Evolutionary conservation across 495 filamentous ascomycete genomes (phyloP).

Genomic region (Penicillium canescens): DNA sequence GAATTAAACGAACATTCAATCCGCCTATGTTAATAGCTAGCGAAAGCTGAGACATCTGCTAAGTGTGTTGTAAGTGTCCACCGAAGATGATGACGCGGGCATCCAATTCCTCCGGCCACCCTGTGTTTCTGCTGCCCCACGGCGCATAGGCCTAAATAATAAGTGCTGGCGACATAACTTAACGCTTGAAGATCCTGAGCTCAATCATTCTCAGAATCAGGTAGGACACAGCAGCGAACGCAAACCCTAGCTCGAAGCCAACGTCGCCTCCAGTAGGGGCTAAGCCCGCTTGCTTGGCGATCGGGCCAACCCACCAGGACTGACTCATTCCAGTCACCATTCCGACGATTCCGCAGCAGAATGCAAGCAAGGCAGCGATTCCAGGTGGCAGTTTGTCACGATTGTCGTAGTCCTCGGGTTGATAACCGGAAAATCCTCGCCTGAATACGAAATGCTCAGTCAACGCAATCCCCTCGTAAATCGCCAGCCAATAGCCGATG

Average conservation of each 20-base stretch:
- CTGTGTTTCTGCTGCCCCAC: too few species aligned
- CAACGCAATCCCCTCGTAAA: constrained; percentile 50
- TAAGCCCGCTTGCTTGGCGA: constrained; percentile 37
- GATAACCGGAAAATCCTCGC: constrained; percentile 33
- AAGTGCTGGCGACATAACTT: neutral
- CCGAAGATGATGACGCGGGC: too few species aligned
- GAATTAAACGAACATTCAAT: too few species aligned
- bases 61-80: too few species aligned
- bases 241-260: constrained; percentile 58
- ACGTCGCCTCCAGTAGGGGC: constrained; percentile 51
- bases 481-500: constrained; percentile 58
- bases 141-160: too few species aligned
- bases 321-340: constrained; percentile 57
- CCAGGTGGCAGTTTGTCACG: constrained; percentile 46
- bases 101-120: too few species aligned
- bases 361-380: constrained; percentile 40
- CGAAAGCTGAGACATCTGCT: too few species aligned
- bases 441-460: constrained; percentile 52
- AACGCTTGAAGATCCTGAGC: constrained; percentile 4
- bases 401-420: constrained; percentile 48
- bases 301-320: constrained; percentile 55
- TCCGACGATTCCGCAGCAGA: constrained; percentile 33
- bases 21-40: too few species aligned
- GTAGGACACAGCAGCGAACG: constrained; percentile 48
- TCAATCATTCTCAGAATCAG: constrained; percentile 9